Evolutionary conservation across 2,329 filamentous ascomycete genomes (phyloP), one percentile per base, ranked within the genome.

Genomic region (Sarocladium kiliense): DNA sequence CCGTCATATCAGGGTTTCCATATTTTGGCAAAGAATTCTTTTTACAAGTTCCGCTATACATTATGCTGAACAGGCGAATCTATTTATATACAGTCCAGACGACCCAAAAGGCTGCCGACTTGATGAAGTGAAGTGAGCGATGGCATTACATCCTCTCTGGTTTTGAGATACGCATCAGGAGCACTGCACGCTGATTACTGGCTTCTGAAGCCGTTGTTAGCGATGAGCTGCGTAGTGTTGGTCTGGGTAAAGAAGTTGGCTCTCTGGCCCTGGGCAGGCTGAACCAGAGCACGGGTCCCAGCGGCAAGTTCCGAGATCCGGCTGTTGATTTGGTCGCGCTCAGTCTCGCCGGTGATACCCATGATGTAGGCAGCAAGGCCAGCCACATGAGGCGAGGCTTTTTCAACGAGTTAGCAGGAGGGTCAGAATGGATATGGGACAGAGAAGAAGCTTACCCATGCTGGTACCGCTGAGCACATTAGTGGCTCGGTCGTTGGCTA

Each of bases 341-440:
- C 68, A 7, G 67, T 73, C 58, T 84, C 67, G 54, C 68, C 63
- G 69, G 83, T 78, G 55, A 84, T 74, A 54, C 71, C 63, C 73
- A 89, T 84, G 30, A 89, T 71, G 69, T 89, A 89, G 26, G 84
- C 85, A 14, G 82, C 84, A 3, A 89, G 74, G 49, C 87, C 87
- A 49, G 82, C 79, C 54, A 89, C 77, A 65, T 88, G 85, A 1
- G 86, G 86, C 12, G 79, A 78, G 25, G 86, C 84, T 71, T 39
- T 25, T 30, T 50, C 64, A 53, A 65, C 2, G 4, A 7, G 32
- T 47, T n/a, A 49, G 37, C 18, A 4, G 18, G 49, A 34, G 34
- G n/a, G n/a, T n/a, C n/a, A n/a, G n/a, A 21, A 25, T 19, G 19
- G 27, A 32, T 16, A 30, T 42, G 21, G 32, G 21, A 18, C 11